Base-by-base conservation (phyloP, 306 rosid species). In the Dicorynia guianensis region DNA sequence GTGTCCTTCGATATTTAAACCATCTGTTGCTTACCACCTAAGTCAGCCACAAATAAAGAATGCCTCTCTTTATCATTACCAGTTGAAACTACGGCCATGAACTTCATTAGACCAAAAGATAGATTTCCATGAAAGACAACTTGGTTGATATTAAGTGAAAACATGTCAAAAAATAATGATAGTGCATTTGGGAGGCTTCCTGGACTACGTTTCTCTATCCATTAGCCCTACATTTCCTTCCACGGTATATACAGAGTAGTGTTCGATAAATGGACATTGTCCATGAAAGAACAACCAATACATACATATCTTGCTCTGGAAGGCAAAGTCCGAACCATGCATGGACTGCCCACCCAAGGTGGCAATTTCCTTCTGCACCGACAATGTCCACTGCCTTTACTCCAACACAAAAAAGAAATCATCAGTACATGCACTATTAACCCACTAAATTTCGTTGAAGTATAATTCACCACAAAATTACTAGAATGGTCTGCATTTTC, bases 351-450 rank as follows among this genome's bases (percentile, higher is more conserved):
- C 11, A 84, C 96, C 98, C 98, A 92, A 61, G 97, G 96, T 1
- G 97, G 98, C 76, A 95, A 73, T 85, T 86, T 92, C 82, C 96
- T 80, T 81, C 97, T 76, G 57, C 93, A 86, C 58, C 97, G 85
- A 78, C 98, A 95, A 71, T 90, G 98, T 7, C 96, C 97, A 63
- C 97, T 92, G 75, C 89, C 79, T 76, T 87, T 89, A 75, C 97
- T 95, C 98, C 97, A 92, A n/a, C 36, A 95, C 94, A 79, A 97
- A 95, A 84, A 95, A 75, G 78, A 95, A 88, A 48, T 97, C 97
- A 86, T 95, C 97, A 63, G 80, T 80, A 71, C 97, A 90, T 3
- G 89, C 96, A 79, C 98, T 15, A 95, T 80, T 75, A 95, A 80
- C 3, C 93, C 97, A 76, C 83, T 80, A 72, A 63, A 79, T 75